Evolutionary conservation across 2,329 filamentous ascomycete genomes (phyloP).

Genomic region (Plenodomus biglobosus): DNA sequence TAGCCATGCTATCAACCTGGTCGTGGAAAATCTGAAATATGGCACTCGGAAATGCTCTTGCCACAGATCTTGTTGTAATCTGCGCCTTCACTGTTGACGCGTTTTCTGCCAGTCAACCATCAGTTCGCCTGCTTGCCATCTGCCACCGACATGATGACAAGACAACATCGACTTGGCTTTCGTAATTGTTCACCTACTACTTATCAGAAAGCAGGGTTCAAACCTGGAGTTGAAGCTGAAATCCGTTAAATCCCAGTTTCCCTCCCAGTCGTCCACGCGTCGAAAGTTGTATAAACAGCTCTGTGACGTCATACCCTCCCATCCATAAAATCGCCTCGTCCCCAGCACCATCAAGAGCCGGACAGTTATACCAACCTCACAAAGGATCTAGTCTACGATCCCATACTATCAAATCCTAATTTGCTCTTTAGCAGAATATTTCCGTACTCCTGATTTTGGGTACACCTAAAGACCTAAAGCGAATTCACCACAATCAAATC

Average conservation of each 20-base stretch:
- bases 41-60: too few species aligned
- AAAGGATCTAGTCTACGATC: background rate
- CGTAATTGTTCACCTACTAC: background rate
- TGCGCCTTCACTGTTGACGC: too few species aligned
- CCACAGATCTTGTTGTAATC: too few species aligned
- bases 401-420: constrained; percentile 6
- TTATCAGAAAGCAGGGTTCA: background rate
- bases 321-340: background rate
- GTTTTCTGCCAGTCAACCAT: too few species aligned
- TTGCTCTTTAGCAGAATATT: background rate
- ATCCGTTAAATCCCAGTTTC: background rate
- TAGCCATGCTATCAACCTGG: too few species aligned
- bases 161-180: background rate
- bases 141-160: background rate
- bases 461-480: background rate
- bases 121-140: too few species aligned
- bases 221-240: background rate
- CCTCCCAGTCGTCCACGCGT: background rate
- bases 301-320: background rate
- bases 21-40: too few species aligned
- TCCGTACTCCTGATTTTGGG: background rate
- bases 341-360: background rate
- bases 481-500: background rate
- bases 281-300: background rate
- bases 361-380: background rate